phyloP scores from a whole-genome alignment of 352 stramenopile genomes.

The Blastocystis sp. region DNA sequence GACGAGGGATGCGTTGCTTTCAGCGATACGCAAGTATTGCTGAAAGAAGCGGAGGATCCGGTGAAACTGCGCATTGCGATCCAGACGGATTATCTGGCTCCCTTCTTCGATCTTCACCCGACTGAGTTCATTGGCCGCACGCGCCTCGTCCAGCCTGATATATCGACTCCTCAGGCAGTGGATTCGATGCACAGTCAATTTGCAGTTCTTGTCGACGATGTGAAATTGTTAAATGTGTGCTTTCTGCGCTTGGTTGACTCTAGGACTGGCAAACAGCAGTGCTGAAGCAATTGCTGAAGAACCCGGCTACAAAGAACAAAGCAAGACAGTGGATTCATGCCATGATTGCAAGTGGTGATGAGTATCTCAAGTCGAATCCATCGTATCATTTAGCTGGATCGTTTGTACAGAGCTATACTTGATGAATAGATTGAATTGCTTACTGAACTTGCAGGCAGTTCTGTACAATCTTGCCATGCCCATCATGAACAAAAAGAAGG shows the following conservation, averaged over 20 bases:
- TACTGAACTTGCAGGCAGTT: background rate
- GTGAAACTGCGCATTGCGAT: background rate
- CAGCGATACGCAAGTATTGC: background rate
- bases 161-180: background rate
- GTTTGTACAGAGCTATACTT: background rate
- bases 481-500: background rate
- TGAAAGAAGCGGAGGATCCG: background rate
- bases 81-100: background rate
- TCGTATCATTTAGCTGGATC: background rate
- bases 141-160: background rate
- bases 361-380: conserved; percentile 9
- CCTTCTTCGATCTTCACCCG: conserved; percentile 49
- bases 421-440: background rate
- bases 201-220: background rate
- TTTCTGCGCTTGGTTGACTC: background rate
- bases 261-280: background rate
- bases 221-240: background rate
- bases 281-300: background rate
- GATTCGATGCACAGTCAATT: background rate
- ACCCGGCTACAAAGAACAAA: background rate
- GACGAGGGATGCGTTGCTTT: background rate
- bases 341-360: background rate
- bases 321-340: background rate
- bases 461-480: background rate
- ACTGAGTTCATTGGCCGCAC: background rate